These are phyloP conservation scores for Chlorella sp. DNA, from an alignment of 139 green algal genomes.

Conservation along the genomic window DNA sequence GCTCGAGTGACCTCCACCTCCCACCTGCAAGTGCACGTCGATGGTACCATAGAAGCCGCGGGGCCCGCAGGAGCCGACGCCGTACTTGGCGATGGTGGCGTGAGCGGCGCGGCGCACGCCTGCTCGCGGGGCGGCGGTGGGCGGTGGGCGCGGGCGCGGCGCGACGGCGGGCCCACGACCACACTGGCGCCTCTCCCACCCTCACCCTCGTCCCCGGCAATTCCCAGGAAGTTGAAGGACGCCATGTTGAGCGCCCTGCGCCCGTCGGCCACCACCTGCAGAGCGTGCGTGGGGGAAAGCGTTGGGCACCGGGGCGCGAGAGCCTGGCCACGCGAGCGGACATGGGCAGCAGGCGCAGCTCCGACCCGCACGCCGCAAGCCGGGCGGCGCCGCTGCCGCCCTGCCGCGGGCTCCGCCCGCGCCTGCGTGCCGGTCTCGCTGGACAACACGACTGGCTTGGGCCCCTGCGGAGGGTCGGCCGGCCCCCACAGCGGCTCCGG, in stretches of 20 bases:
- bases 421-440: slow-evolving; percentile 14
- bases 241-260: slow-evolving; percentile 77
- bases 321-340: too few relatives aligned
- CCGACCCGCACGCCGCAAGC: too few relatives aligned
- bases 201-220: too few relatives aligned
- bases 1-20: slow-evolving; percentile 69
- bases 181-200: too few relatives aligned
- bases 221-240: slow-evolving; percentile 85
- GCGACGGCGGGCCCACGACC: slow-evolving; percentile 37
- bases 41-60: slow-evolving; percentile 99
- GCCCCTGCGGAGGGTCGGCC: slow-evolving; percentile 34
- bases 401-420: too few relatives aligned
- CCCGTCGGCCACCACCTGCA: slow-evolving; percentile 46
- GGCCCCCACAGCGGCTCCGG: slow-evolving; percentile 75
- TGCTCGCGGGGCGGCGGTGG: too few relatives aligned
- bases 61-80: slow-evolving; percentile 94
- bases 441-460: slow-evolving; percentile 46
- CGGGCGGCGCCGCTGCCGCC: too few relatives aligned
- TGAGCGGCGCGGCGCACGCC: too few relatives aligned
- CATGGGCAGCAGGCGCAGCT: too few relatives aligned
- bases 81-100: slow-evolving; percentile 88
- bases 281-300: too few relatives aligned
- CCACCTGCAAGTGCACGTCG: slow-evolving; percentile 91
- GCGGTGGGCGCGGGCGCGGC: too few relatives aligned
- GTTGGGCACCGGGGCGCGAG: too few relatives aligned